phyloP scores from a whole-genome alignment of 1,139 yeast species.

The Candida glucosophila region DNA sequence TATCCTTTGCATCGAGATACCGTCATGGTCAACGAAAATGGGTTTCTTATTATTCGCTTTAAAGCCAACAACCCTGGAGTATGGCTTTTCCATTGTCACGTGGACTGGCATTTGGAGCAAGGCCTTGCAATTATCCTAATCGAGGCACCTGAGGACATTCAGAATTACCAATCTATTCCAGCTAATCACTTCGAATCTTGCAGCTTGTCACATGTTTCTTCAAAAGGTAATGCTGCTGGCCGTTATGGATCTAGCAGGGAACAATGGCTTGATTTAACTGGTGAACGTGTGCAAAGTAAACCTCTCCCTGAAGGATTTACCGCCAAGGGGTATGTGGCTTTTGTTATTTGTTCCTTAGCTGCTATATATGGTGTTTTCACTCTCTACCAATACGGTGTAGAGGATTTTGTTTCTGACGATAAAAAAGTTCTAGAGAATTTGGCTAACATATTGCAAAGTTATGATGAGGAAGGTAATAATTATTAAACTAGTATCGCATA shows the following conservation, averaged over 20 bases:
- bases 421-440: slow-evolving; percentile 47
- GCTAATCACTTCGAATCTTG: slow-evolving; percentile 56
- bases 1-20: slow-evolving; percentile 69
- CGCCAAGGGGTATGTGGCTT: slow-evolving; percentile 79
- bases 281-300: slow-evolving; percentile 59
- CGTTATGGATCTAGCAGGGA: slow-evolving; percentile 30
- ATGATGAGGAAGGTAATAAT: slow-evolving; percentile 13
- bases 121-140: slow-evolving; percentile 45
- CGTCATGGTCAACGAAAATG: slow-evolving; percentile 54
- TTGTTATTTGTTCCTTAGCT: slow-evolving; percentile 68
- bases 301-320: slow-evolving; percentile 83
- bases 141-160: slow-evolving; percentile 50
- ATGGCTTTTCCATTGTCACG: slow-evolving; percentile 61
- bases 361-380: slow-evolving; percentile 74
- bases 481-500: too few species aligned
- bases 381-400: slow-evolving; percentile 75
- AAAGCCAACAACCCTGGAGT: slow-evolving; percentile 55
- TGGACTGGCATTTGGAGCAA: slow-evolving; percentile 59
- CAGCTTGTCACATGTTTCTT: slow-evolving; percentile 37
- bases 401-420: slow-evolving; percentile 52
- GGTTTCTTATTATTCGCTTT: slow-evolving; percentile 54
- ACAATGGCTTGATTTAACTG: slow-evolving; percentile 57
- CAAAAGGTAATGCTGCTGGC: slow-evolving; percentile 81
- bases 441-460: slow-evolving; percentile 29
- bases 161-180: slow-evolving; percentile 41